A percentile compares a stretch with the other conserved stretches of the same genome.
These are phyloP conservation scores for Myriosclerotinia curreyana DNA, from an alignment of 2,329 filamentous ascomycete species.

Conservation along the genomic window DNA sequence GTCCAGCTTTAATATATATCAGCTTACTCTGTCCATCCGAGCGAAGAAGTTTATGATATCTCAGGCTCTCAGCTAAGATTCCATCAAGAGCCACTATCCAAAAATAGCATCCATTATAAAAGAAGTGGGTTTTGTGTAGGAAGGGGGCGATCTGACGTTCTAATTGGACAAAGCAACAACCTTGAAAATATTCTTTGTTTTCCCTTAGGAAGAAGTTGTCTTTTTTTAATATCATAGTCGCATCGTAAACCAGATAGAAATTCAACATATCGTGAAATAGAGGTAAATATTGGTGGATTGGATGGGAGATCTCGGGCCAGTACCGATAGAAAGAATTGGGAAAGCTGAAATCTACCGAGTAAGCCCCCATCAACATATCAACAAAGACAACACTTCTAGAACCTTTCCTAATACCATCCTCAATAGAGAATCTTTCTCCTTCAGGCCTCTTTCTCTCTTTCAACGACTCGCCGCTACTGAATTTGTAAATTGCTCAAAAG, in stretches of 20 bases:
- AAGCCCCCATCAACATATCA: constrained; percentile 1
- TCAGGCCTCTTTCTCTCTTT: constrained; percentile 3
- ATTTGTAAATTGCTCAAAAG: not conserved
- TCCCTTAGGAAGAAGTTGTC: not conserved
- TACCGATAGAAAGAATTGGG: not conserved
- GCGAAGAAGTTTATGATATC: not conserved
- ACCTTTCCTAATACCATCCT: not conserved
- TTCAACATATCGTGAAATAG: not conserved
- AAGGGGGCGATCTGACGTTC: not conserved
- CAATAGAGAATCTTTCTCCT: constrained; percentile 7
- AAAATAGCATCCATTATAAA: not conserved
- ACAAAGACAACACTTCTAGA: constrained; percentile 17
- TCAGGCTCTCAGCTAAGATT: not conserved
- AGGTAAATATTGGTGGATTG: not conserved
- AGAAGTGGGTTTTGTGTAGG: not conserved
- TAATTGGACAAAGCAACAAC: not conserved
- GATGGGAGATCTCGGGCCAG: not conserved
- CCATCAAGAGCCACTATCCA: not conserved
- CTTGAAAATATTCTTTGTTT: constrained; percentile 3
- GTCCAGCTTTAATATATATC: constrained; percentile 3
- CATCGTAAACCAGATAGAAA: not conserved
- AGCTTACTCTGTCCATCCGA: not conserved
- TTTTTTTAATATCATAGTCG: not conserved
- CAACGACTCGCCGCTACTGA: not conserved
- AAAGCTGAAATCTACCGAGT: constrained; percentile 12